Conservation (phyloP, 805 yeast species). For the Barnettozyma pratensis region DNA sequence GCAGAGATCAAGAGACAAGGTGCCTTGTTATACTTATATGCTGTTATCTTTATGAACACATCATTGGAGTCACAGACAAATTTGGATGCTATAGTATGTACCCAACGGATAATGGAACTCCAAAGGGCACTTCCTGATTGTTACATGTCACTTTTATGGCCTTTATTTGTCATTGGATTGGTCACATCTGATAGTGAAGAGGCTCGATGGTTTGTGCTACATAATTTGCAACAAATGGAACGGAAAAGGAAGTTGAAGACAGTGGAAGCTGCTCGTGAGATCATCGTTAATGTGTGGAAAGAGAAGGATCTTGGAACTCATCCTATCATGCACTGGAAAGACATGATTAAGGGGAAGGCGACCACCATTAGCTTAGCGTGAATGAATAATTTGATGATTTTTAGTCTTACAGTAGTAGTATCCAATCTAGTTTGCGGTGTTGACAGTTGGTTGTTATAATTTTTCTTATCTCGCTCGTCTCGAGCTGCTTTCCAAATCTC, state of each 20-base stretch:
- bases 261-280: constrained; percentile 31
- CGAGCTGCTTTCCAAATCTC: neutral
- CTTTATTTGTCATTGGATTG: constrained; percentile 35
- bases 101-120: constrained; percentile 22
- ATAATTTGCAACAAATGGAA: constrained; percentile 31
- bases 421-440: no score
- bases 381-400: constrained; percentile 2
- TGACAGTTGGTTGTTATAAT: neutral
- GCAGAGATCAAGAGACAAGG: constrained; percentile 36
- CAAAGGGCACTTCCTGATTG: constrained; percentile 25
- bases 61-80: constrained; percentile 9
- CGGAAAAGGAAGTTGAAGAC: constrained; percentile 33
- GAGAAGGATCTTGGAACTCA: constrained; percentile 31
- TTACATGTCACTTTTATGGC: constrained; percentile 37
- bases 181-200: constrained; percentile 30
- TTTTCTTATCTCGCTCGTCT: constrained; percentile 1
- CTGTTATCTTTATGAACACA: constrained; percentile 28
- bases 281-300: constrained; percentile 35
- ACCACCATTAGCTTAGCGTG: constrained; percentile 36
- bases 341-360: constrained; percentile 32
- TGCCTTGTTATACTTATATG: constrained; percentile 31
- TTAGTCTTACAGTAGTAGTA: no score
- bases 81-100: constrained; percentile 14
- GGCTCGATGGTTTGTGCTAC: constrained; percentile 34
- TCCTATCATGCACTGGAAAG: constrained; percentile 31